Evolutionary conservation across 768 basidiomycete species (phyloP).

Genomic region (Amanita exitialis): DNA sequence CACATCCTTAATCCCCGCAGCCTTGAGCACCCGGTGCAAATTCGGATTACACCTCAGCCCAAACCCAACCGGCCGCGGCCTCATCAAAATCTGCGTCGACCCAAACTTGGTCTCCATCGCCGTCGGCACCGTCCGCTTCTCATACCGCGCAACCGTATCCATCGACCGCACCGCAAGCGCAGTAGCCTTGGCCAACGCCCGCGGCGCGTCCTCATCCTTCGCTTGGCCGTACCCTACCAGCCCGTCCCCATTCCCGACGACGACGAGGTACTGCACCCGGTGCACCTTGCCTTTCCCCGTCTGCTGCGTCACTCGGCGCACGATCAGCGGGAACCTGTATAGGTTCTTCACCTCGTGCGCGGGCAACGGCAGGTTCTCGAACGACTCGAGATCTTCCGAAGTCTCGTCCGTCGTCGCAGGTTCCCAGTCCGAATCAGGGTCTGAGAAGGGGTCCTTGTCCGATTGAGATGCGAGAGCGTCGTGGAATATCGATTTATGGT

Average conservation of each 20-base stretch:
- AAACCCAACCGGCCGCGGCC: conserved; percentile 83
- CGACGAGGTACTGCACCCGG: conserved; percentile 48
- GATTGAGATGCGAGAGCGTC: conserved; percentile 21
- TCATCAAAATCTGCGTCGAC: conserved; percentile 67
- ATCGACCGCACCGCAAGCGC: conserved; percentile 72
- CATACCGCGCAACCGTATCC: conserved; percentile 93
- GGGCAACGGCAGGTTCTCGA: conserved; percentile 17
- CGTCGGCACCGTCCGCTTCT: conserved; percentile 91
- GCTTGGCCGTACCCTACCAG: conserved; percentile 78
- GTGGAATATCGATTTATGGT: conserved; percentile 61
- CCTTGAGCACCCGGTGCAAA: conserved; percentile 82
- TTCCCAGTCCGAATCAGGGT: conserved; percentile 16
- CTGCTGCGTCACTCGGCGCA: conserved; percentile 70
- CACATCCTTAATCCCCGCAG: conserved; percentile 91
- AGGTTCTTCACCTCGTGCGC: conserved; percentile 14
- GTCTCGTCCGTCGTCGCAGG: conserved; percentile 19
- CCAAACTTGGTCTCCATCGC: conserved; percentile 82
- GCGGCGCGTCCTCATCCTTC: conserved; percentile 49
- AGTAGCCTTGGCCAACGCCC: conserved; percentile 50
- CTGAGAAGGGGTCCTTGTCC: conserved; percentile 18
- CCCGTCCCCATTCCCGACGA: conserved; percentile 78
- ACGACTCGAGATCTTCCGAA: conserved; percentile 18
- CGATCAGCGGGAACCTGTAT: conserved; percentile 32
- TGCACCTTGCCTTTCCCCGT: conserved; percentile 89
- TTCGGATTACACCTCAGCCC: conserved; percentile 85